Conservation (phyloP, 139 green algal species). For the Ettlia oleoabundans region DNA sequence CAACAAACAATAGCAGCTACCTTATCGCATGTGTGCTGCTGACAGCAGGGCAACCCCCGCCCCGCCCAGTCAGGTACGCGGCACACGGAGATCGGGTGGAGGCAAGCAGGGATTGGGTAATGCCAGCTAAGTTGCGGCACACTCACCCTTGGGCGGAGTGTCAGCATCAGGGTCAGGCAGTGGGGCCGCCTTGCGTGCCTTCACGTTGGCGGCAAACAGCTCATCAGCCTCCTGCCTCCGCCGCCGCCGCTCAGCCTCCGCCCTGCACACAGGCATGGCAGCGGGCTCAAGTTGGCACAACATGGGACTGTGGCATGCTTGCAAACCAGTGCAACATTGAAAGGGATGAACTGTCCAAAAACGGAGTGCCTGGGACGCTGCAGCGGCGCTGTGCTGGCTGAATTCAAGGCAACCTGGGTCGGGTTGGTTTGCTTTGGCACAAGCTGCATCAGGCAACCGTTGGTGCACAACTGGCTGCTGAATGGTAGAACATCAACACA, state of each 20-base stretch:
- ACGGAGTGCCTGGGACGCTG: neutral
- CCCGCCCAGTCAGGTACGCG: too few species aligned
- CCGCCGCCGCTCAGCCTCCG: slow-evolving; percentile 16
- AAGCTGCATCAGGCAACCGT: too few species aligned
- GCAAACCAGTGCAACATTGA: too few species aligned
- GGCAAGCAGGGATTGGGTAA: too few species aligned
- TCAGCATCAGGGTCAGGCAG: slow-evolving; percentile 11
- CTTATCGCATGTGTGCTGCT: too few species aligned
- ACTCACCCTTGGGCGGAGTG: neutral
- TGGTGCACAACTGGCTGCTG: neutral
- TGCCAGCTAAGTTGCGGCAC: neutral
- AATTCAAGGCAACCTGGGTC: too few species aligned
- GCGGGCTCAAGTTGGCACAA: neutral
- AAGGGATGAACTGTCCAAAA: too few species aligned
- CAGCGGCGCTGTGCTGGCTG: neutral
- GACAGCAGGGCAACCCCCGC: too few species aligned
- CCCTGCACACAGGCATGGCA: neutral
- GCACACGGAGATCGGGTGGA: too few species aligned
- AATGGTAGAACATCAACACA: neutral
- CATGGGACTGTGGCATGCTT: neutral
- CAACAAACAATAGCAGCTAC: neutral
- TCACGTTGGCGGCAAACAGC: slow-evolving; percentile 37
- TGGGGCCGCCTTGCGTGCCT: slow-evolving; percentile 11
- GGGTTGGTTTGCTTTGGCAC: too few species aligned
- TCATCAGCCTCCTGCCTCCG: slow-evolving; percentile 20